Evolutionary conservation across 2,329 filamentous ascomycete genomes (phyloP).

Genomic region (Fusarium napiforme): DNA sequence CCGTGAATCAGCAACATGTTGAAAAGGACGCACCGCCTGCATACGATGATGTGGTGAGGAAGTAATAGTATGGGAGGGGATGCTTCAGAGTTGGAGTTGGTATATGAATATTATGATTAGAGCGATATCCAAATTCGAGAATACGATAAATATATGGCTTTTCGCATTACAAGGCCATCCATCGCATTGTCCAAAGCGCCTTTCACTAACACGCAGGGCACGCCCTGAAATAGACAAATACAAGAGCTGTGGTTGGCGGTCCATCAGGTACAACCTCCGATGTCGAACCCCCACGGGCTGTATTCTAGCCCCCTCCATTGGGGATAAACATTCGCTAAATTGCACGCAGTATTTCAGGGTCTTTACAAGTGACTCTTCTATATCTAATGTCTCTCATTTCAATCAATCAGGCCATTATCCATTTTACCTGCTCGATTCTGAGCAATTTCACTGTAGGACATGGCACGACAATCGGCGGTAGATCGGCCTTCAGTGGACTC

Average conservation of each 20-base stretch:
- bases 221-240: conserved; percentile 27
- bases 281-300: conserved; percentile 39
- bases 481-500: conserved; percentile 24
- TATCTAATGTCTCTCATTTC: not conserved
- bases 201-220: conserved; percentile 6
- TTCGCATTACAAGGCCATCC: not conserved
- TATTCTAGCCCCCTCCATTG: conserved; percentile 20
- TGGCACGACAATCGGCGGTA: conserved; percentile 25
- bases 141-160: not conserved
- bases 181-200: not conserved
- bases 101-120: not conserved
- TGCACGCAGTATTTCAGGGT: not conserved
- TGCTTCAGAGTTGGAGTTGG: not conserved
- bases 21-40: conserved; percentile 33
- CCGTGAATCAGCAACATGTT: not conserved
- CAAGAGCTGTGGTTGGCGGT: conserved; percentile 36
- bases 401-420: conserved; percentile 13
- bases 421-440: not conserved
- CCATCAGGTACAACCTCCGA: conserved; percentile 32
- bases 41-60: conserved; percentile 37
- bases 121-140: not conserved
- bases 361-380: not conserved
- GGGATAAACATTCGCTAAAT: not conserved
- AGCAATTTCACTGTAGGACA: not conserved
- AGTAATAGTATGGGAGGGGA: not conserved